Conservation (phyloP, 306 rosid species). For the Morella rubra region DNA sequence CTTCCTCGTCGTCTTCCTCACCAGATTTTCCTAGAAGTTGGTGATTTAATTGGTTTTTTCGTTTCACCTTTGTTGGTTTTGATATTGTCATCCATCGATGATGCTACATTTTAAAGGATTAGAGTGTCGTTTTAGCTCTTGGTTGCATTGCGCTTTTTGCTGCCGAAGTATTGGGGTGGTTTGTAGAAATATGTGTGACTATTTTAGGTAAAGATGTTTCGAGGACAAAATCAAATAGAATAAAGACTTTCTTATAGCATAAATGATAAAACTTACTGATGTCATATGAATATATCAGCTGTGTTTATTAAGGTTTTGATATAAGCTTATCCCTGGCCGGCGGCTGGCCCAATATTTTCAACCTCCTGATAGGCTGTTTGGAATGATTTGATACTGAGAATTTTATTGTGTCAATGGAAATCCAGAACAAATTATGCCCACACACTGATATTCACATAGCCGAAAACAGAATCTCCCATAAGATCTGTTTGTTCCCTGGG, state of each 20-base stretch:
- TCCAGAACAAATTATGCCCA: neutral
- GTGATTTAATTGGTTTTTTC: no score
- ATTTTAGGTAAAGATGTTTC: constrained; percentile 12
- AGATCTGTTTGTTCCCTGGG: constrained; percentile 23
- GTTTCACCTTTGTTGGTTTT: no score
- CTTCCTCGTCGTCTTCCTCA: no score
- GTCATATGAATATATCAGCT: constrained; percentile 19
- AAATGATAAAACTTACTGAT: neutral
- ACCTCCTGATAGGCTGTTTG: no score
- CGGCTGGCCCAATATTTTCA: neutral
- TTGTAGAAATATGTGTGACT: constrained; percentile 15
- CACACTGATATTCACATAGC: constrained; percentile 13
- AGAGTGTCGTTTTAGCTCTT: constrained; percentile 3
- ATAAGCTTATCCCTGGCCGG: constrained; percentile 20
- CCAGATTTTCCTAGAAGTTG: no score
- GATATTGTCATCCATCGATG: no score
- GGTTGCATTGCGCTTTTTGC: neutral
- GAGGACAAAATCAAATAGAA: constrained; percentile 7
- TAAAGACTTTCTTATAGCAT: constrained; percentile 6
- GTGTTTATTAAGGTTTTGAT: neutral
- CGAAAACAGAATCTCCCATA: constrained; percentile 44
- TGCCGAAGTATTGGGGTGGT: constrained; percentile 12
- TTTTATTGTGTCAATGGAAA: neutral
- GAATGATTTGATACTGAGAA: neutral
- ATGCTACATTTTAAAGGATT: constrained; percentile 28